Base-by-base conservation (phyloP, 2,329 filamentous ascomycete species). In the Phialophora expanda region DNA sequence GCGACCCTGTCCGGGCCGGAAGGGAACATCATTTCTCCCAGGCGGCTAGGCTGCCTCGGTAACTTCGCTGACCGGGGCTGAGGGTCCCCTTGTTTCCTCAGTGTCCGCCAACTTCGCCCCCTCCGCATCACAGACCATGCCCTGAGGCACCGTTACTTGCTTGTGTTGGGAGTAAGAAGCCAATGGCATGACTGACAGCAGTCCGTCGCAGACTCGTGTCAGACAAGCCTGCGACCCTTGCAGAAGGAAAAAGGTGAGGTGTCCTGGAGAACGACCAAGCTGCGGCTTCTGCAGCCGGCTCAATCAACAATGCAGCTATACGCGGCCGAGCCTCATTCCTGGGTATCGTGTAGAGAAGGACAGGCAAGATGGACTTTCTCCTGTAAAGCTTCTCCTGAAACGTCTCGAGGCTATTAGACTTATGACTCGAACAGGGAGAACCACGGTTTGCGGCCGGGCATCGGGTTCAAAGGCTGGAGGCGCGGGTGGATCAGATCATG, bases 211-310 rank as follows among this genome's bases (percentile, higher is more conserved):
- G 41, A 20, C 62, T 51, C 73, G 78, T 56, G 77, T 78, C 5
- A 74, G 76, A 51, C 78, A 79, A 68, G 78, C 78, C 12, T 80
- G 78, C 70, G 78, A 80, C 68, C 78, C 78, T 50, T 80, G 78
- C 74, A 76, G 82, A 64, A 78, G 82, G 50, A 85, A 84, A 72
- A 85, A 85, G 71, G 79, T 81, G 32, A 79, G 79, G 73, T 85
- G 83, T 66, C 81, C 82, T 0, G 83, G 83, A 8, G 82, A 84
- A 69, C 78, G 81, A 63, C 83, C 83, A 0, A 70, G 76, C 0
- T 85, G 83, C 70, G 83, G 82, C 1, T 78, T 82, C 59, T 85
- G 83, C 73, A 75, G 78, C 34, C 78, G 83, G n/a, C 74, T 84
- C 32, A 76, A 78, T 4, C 82, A 84, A 70, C 72, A 72, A 66